phyloP scores from a whole-genome alignment of 1,284 basidiomycete species.

The Heimioporus retisporus region DNA sequence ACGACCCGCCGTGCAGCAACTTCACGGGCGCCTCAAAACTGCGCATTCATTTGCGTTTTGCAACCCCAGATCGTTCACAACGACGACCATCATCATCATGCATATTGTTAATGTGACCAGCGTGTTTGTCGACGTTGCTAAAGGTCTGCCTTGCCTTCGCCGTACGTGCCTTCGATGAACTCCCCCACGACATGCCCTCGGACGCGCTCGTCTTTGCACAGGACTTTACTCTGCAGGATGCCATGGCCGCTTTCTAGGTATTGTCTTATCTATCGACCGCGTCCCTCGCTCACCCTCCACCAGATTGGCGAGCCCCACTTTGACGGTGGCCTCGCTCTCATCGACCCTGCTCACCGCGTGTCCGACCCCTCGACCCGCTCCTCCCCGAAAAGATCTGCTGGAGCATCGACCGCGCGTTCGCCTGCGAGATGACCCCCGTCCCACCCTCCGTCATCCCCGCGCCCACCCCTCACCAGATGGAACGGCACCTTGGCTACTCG shows the following conservation, averaged over 20 bases:
- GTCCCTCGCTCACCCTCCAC: constrained; percentile 17
- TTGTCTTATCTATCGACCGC: constrained; percentile 25
- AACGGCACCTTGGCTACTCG: constrained; percentile 88
- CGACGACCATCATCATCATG: too few relatives aligned
- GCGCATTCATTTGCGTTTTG: too few relatives aligned
- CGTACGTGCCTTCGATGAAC: too few relatives aligned
- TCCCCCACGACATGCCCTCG: constrained; percentile 67
- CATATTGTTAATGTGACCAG: constrained; percentile 57
- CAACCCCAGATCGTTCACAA: too few relatives aligned
- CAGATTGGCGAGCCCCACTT: constrained; percentile 93
- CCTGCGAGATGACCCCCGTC: constrained; percentile 75
- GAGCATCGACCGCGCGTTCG: constrained; percentile 85
- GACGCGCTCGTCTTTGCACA: constrained; percentile 77
- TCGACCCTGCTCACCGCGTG: constrained; percentile 52
- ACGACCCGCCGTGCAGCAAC: constrained; percentile 60
- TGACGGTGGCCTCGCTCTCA: constrained; percentile 81
- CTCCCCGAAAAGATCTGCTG: constrained; percentile 85
- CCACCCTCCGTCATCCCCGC: too few relatives aligned
- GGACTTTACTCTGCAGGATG: constrained; percentile 81
- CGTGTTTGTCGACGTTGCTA: constrained; percentile 63
- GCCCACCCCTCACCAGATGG: constrained; percentile 63
- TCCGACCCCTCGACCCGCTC: constrained; percentile 75
- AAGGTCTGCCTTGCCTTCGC: constrained; percentile 39
- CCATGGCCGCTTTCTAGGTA: constrained; percentile 93
- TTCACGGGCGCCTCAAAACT: too few relatives aligned